Conservation (phyloP, 2,329 filamentous ascomycete species). For the Pseudophaeomoniella oleicola region DNA sequence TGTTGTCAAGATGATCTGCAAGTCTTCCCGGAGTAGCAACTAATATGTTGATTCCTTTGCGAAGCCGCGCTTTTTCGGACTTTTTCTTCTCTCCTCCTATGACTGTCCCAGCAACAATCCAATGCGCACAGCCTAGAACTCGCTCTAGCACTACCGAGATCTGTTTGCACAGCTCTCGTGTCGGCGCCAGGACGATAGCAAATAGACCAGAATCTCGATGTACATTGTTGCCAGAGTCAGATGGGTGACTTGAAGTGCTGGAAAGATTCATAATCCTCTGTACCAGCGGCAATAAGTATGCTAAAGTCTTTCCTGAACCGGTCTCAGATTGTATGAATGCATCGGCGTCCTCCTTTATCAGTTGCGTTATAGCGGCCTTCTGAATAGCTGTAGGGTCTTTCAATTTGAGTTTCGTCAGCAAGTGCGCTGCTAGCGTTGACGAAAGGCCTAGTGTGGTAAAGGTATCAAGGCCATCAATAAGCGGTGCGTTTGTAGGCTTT, state of each 20-base stretch:
- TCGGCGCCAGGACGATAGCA: slow-evolving; percentile 85
- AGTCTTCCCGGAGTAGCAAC: slow-evolving; percentile 88
- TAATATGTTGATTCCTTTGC: slow-evolving; percentile 90
- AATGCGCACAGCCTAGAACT: slow-evolving; percentile 75
- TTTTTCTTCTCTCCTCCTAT: slow-evolving; percentile 60
- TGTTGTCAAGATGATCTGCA: slow-evolving; percentile 84
- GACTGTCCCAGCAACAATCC: slow-evolving; percentile 83
- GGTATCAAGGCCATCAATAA: slow-evolving; percentile 67
- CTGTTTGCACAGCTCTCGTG: slow-evolving; percentile 86
- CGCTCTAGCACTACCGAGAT: slow-evolving; percentile 77
- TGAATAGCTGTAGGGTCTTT: slow-evolving; percentile 92
- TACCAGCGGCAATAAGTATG: slow-evolving; percentile 87
- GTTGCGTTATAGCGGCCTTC: slow-evolving; percentile 68
- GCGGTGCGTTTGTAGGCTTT: slow-evolving; percentile 78
- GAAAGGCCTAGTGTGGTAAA: slow-evolving; percentile 81
- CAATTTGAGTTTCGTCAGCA: slow-evolving; percentile 72
- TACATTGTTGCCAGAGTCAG: slow-evolving; percentile 37
- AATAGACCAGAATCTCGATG: slow-evolving; percentile 81
- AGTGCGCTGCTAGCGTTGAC: slow-evolving; percentile 61
- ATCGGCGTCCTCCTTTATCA: slow-evolving; percentile 69
- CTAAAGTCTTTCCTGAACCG: slow-evolving; percentile 90
- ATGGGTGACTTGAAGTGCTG: slow-evolving; percentile 10
- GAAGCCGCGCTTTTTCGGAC: slow-evolving; percentile 79
- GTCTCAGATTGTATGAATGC: slow-evolving; percentile 96
- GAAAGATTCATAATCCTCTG: slow-evolving; percentile 66